A percentile compares a stretch with the other conserved stretches of the same genome.
phyloP scores from a whole-genome alignment of 805 yeast species.

The Starmerella stellata region DNA sequence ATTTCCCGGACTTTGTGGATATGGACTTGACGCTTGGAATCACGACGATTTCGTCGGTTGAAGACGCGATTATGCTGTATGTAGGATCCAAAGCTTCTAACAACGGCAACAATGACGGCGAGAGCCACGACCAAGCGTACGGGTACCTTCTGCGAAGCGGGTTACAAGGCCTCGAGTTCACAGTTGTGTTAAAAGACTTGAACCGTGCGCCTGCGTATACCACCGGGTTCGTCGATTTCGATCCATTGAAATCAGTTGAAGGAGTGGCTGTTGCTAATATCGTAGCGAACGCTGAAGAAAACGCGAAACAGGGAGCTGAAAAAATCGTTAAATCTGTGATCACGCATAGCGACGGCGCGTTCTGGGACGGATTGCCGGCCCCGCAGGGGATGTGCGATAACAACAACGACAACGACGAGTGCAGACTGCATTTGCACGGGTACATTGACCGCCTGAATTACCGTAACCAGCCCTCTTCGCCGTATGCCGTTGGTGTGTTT shows the following conservation, averaged over 20 bases:
- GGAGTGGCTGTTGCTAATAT: slow-evolving; percentile 64
- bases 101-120: slow-evolving; percentile 24
- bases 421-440: slow-evolving; percentile 76
- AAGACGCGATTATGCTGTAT: slow-evolving; percentile 63
- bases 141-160: slow-evolving; percentile 79
- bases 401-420: slow-evolving; percentile 31
- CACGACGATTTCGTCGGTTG: slow-evolving; percentile 57
- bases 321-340: slow-evolving; percentile 56
- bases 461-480: slow-evolving; percentile 72
- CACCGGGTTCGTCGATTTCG: slow-evolving; percentile 77
- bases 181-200: slow-evolving; percentile 45
- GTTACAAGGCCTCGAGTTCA: slow-evolving; percentile 78
- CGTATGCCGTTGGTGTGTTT: slow-evolving; percentile 75
- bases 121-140: slow-evolving; percentile 41
- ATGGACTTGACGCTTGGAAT: slow-evolving; percentile 50
- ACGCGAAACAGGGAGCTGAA: slow-evolving; percentile 25
- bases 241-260: slow-evolving; percentile 62
- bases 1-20: slow-evolving; percentile 49
- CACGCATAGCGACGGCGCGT: slow-evolving; percentile 80
- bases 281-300: slow-evolving; percentile 39
- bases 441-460: slow-evolving; percentile 71
- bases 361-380: slow-evolving; percentile 57
- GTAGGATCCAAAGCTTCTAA: slow-evolving; percentile 22
- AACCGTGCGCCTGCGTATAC: slow-evolving; percentile 38
- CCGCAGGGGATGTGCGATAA: slow-evolving; percentile 48